Evolutionary conservation across 75 land plant species (phyloP).

Genomic region (Azolla pinnata): DNA sequence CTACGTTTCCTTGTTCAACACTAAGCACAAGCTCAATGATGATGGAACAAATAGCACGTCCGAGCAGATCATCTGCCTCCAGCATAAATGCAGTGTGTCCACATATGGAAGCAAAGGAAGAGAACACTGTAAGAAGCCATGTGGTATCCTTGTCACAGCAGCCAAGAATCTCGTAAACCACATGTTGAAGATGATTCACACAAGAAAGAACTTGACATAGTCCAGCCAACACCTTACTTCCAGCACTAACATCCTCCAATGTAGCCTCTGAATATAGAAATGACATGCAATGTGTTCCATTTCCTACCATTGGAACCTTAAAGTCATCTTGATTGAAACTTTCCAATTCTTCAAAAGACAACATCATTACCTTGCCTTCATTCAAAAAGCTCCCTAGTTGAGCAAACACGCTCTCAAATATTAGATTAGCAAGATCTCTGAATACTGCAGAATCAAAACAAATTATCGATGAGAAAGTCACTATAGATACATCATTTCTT

Average conservation of each 20-base stretch:
- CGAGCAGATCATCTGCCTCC: constrained; percentile 11
- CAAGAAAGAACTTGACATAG: constrained; percentile 9
- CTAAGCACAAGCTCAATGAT: constrained; percentile 3
- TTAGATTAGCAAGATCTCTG: neutral
- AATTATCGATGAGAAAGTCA: neutral
- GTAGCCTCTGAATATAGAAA: neutral
- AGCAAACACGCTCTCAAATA: neutral
- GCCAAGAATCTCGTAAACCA: constrained; percentile 11
- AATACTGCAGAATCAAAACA: neutral
- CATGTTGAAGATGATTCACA: constrained; percentile 4
- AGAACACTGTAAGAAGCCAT: constrained; percentile 9
- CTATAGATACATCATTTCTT: too few relatives aligned
- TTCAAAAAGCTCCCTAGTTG: constrained; percentile 1
- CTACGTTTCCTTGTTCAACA: neutral
- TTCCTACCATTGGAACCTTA: neutral
- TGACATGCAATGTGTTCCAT: neutral
- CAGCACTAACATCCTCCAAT: constrained; percentile 5
- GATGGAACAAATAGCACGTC: constrained; percentile 5
- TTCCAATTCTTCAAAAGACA: neutral
- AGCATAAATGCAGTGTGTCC: constrained; percentile 3
- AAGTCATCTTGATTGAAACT: neutral
- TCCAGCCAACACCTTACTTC: constrained; percentile 13
- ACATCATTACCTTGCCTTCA: neutral
- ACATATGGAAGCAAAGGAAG: constrained; percentile 14
- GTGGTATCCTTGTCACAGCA: constrained; percentile 7